Percentiles rank a stretch among this genome's conserved stretches.
These are phyloP conservation scores for Phascolomyces articulosus DNA, from an alignment of 371 early-diverging fungal species.

Conservation along the genomic window DNA sequence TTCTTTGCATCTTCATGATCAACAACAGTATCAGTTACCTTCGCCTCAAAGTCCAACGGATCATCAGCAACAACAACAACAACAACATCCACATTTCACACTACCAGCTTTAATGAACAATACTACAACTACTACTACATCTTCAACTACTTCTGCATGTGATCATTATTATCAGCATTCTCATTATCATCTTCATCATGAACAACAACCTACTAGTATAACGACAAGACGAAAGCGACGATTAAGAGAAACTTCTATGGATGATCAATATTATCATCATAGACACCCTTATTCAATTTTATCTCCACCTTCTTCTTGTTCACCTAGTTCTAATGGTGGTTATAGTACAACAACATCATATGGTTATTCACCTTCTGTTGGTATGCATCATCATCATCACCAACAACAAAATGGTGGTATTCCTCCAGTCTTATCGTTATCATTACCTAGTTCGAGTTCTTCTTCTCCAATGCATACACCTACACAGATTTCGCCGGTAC, in stretches of 20 bases:
- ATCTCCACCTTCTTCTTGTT: conserved; percentile 9
- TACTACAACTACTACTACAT: background rate
- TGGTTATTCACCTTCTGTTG: conserved; percentile 5
- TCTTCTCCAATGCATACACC: conserved; percentile 53
- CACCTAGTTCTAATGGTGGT: conserved; percentile 16
- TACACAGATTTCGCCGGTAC: conserved; percentile 39
- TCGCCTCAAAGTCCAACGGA: conserved; percentile 7
- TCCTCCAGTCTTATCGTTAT: conserved; percentile 37
- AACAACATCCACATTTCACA: too few species aligned
- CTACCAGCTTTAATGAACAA: background rate
- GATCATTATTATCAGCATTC: background rate
- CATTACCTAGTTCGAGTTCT: conserved; percentile 42
- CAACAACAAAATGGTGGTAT: conserved; percentile 12
- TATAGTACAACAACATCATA: conserved; percentile 25
- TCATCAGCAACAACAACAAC: too few species aligned
- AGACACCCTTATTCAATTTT: background rate
- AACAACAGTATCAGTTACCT: conserved; percentile 2
- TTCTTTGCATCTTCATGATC: background rate
- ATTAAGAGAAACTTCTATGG: conserved; percentile 3
- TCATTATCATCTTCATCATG: conserved; percentile 6
- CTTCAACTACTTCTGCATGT: background rate
- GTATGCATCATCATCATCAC: background rate
- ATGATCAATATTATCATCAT: background rate
- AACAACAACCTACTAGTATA: background rate
- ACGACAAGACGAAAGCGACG: conserved; percentile 14